phyloP scores from a whole-genome alignment of 192 early-diverging fungal genomes.

The Backusella psychrophila region DNA sequence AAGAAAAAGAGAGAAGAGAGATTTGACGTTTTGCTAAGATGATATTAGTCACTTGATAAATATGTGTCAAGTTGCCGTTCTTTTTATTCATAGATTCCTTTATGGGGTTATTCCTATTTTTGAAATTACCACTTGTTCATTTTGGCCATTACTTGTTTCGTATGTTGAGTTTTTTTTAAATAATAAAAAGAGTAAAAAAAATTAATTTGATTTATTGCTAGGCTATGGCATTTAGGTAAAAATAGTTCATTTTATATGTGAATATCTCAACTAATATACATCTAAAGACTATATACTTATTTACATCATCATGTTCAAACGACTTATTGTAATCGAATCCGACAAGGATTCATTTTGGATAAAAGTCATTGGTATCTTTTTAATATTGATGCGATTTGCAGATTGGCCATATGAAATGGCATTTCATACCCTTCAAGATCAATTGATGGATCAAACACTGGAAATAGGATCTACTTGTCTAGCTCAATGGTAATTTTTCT shows the following conservation, averaged over 20 bases:
- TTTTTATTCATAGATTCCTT: constrained; percentile 23
- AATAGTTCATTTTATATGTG: background rate
- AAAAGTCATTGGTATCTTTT: constrained; percentile 16
- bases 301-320: constrained; percentile 30
- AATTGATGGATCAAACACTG: constrained; percentile 8
- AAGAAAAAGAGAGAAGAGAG: background rate
- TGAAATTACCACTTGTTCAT: constrained; percentile 29
- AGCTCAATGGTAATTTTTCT: constrained; percentile 23
- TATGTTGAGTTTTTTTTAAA: constrained; percentile 15
- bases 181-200: background rate
- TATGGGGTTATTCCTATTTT: constrained; percentile 37
- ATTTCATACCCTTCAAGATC: constrained; percentile 2
- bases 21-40: background rate
- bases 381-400: constrained; percentile 33
- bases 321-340: constrained; percentile 31
- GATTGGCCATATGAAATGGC: constrained; percentile 40
- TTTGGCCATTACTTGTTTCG: constrained; percentile 36
- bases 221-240: constrained; percentile 9
- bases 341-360: constrained; percentile 20
- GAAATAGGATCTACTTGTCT: constrained; percentile 19
- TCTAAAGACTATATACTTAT: constrained; percentile 27
- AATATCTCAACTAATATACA: too few relatives aligned
- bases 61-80: constrained; percentile 21
- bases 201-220: background rate
- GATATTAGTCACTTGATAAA: constrained; percentile 29